These are phyloP conservation scores for Exsudoporus frostii DNA, from an alignment of 768 basidiomycete genomes.

Conservation along the genomic window DNA sequence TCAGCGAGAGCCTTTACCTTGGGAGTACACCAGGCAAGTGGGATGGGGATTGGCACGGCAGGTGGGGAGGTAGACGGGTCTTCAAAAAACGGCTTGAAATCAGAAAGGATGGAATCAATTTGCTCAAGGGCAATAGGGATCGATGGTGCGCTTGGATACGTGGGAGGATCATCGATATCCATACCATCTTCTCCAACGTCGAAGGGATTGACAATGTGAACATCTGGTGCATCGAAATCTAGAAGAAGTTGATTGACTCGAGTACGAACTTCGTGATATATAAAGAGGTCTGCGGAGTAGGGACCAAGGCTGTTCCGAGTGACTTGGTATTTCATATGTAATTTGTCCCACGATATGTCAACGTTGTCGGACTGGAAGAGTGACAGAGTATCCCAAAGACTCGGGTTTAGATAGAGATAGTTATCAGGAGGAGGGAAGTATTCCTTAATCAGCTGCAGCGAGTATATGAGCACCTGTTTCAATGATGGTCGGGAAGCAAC, in stretches of 20 bases:
- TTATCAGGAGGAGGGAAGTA: slow-evolving; percentile 50
- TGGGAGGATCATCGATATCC: slow-evolving; percentile 27
- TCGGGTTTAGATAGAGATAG: slow-evolving; percentile 57
- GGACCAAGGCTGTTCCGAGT: slow-evolving; percentile 66
- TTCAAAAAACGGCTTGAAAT: slow-evolving; percentile 41
- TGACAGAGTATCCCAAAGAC: slow-evolving; percentile 52
- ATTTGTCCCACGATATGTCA: slow-evolving; percentile 54
- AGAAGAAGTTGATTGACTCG: slow-evolving; percentile 42
- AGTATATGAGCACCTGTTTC: background rate
- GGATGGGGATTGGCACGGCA: slow-evolving; percentile 39
- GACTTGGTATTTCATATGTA: slow-evolving; percentile 60
- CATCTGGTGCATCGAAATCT: slow-evolving; percentile 23
- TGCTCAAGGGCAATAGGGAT: slow-evolving; percentile 45
- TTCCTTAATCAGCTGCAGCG: slow-evolving; percentile 50
- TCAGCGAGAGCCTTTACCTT: slow-evolving; percentile 65
- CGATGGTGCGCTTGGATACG: slow-evolving; percentile 8
- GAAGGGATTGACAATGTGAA: slow-evolving; percentile 16
- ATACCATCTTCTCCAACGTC: slow-evolving; percentile 21
- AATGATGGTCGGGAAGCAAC: background rate
- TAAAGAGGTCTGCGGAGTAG: slow-evolving; percentile 70
- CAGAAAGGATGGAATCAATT: slow-evolving; percentile 46
- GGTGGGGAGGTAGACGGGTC: slow-evolving; percentile 25
- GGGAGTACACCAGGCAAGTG: slow-evolving; percentile 67
- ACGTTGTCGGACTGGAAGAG: slow-evolving; percentile 35
- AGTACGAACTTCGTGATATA: slow-evolving; percentile 57